phyloP scores from a whole-genome alignment of 2,329 filamentous ascomycete species.

The Exutisphaerella laricina region DNA sequence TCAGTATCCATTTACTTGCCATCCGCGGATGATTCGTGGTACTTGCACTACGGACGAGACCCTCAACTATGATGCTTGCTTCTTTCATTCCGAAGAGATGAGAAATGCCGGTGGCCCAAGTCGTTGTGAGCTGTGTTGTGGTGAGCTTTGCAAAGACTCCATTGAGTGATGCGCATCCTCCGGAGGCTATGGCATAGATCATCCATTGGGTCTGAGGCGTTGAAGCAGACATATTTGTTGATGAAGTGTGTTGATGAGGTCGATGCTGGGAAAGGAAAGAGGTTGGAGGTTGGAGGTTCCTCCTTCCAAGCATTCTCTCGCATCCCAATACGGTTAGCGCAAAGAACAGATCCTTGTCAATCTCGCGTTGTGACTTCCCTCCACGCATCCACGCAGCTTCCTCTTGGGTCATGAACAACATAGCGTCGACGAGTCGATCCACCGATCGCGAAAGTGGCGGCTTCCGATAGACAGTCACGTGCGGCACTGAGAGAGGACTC shows the following conservation, averaged over 20 bases:
- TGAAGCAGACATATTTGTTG: constrained; percentile 8
- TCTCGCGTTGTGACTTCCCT: too few species aligned
- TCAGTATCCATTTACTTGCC: neutral
- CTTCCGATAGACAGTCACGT: too few species aligned
- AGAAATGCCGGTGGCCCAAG: constrained; percentile 47
- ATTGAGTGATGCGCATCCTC: constrained; percentile 73
- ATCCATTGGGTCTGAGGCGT: constrained; percentile 44
- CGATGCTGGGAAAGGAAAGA: neutral
- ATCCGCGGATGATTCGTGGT: neutral
- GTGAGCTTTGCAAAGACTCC: constrained; percentile 80
- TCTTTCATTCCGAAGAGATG: constrained; percentile 42
- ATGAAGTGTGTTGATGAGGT: constrained; percentile 1
- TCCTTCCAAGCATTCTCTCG: too few species aligned
- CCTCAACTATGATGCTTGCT: constrained; percentile 46
- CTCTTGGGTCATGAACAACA: too few species aligned
- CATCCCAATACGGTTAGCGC: too few species aligned
- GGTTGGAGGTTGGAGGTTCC: too few species aligned
- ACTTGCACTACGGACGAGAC: constrained; percentile 48
- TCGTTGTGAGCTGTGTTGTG: constrained; percentile 54
- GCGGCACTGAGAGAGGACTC: too few species aligned
- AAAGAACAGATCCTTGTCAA: too few species aligned
- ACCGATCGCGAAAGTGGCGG: too few species aligned
- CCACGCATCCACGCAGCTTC: too few species aligned
- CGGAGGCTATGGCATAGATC: constrained; percentile 64
- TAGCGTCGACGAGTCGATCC: too few species aligned